phyloP scores from a whole-genome alignment of 2,329 filamentous ascomycete genomes.

The Cordyceps tenuipes region DNA sequence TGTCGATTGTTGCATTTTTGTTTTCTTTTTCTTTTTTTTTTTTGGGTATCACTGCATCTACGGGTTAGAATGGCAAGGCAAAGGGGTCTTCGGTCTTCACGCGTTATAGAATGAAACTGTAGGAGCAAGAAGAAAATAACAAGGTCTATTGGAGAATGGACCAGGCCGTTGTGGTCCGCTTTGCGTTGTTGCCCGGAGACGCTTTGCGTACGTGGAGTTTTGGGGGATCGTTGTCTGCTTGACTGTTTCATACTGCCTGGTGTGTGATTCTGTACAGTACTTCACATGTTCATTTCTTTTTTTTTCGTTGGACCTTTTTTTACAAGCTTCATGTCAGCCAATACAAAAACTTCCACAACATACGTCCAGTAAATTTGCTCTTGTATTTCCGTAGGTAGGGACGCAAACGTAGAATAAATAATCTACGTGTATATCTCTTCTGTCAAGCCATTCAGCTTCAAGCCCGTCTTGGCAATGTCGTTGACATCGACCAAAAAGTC shows the following conservation, averaged over 20 bases:
- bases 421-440: conserved; percentile 60
- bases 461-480: conserved; percentile 76
- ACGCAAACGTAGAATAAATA: neutral
- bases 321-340: neutral
- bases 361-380: neutral
- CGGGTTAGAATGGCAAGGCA: conserved; percentile 2
- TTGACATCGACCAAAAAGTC: conserved; percentile 73
- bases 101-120: conserved; percentile 1
- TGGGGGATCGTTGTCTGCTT: conserved; percentile 8
- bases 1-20: neutral
- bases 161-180: neutral
- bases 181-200: neutral
- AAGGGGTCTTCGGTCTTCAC: neutral
- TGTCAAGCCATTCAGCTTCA: conserved; percentile 64
- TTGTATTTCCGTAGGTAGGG: neutral
- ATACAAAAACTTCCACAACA: neutral
- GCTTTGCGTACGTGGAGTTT: conserved; percentile 2
- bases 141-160: neutral
- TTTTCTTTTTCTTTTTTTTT: neutral
- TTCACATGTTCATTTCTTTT: neutral
- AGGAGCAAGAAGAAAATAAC: neutral
- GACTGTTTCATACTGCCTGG: conserved; percentile 5
- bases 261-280: conserved; percentile 8
- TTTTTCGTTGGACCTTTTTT: neutral
- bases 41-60: conserved; percentile 1